phyloP scores from a whole-genome alignment of 345 rosid genomes.

The Eucalyptus pumila region DNA sequence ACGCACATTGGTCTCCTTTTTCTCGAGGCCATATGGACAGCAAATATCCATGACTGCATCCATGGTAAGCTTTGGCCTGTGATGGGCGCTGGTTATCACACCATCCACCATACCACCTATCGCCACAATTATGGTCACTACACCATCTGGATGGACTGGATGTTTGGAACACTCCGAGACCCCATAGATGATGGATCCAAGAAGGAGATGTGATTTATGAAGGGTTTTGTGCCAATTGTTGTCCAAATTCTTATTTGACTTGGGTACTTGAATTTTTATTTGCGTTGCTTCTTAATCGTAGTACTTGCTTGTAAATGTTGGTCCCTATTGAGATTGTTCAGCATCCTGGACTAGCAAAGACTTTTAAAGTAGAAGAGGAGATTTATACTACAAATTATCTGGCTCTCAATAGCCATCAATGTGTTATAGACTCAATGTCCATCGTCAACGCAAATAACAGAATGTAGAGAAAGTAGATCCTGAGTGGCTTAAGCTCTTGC shows the following conservation, averaged over 20 bases:
- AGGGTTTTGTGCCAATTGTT: not conserved
- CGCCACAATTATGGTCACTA: slow-evolving; percentile 98
- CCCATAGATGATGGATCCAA: slow-evolving; percentile 40
- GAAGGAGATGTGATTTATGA: slow-evolving; percentile 1
- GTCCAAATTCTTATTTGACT: not conserved
- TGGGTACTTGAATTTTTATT: not conserved
- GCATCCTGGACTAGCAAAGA: not conserved
- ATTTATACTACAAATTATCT: not conserved
- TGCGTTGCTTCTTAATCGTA: not conserved
- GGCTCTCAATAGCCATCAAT: not conserved
- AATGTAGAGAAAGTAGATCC: not conserved
- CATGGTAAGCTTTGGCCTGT: slow-evolving; percentile 76
- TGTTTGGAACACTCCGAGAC: slow-evolving; percentile 77
- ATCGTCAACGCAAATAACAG: not conserved
- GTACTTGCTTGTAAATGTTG: not conserved
- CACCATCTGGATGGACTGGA: slow-evolving; percentile 98
- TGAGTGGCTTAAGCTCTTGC: not conserved
- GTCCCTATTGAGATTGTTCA: not conserved
- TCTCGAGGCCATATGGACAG: slow-evolving; percentile 82
- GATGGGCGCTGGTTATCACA: slow-evolving; percentile 99
- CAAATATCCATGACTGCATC: slow-evolving; percentile 93
- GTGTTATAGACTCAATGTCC: not conserved
- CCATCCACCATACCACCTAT: slow-evolving; percentile 91
- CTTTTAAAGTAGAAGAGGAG: not conserved
- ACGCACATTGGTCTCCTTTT: slow-evolving; percentile 66